Evolutionary conservation across 768 basidiomycete genomes (phyloP), one percentile per base, ranked within the genome.

Genomic region (Pilatotrama ljubarskyi): DNA sequence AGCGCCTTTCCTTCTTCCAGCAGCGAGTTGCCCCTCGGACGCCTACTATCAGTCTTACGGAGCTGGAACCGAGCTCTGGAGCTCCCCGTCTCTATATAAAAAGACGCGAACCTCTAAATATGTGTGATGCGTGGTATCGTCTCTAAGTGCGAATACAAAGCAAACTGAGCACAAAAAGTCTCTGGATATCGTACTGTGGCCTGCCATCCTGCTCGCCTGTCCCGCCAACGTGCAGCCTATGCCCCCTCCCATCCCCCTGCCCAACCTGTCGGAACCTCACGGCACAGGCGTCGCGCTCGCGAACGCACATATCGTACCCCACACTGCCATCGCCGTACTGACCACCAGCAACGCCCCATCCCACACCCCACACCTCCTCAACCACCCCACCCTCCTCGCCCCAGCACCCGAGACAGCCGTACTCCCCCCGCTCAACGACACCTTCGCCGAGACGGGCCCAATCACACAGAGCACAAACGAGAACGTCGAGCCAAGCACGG

Each of bases 401-500:
- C 72, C 18, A 91, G 67, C 20, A 74, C 63, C 4, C 73, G 80
- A 67, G 93, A 90, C 38, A 83, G 73, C 40, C 74, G 48, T 13
- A 72, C 67, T 62, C 81, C 82, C 38, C 69, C 82, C 76, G 22
- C 80, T 76, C 57, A 93, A 74, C 49, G 78, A 79, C 15, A 88
- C 75, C 69, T 90, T 90, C 5, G 88, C 89, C 24, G 82, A 76
- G 38, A 95, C 77, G 5, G 93, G 95, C 6, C 80, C 75, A 54
- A 83, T 79, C 47, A 82, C 78, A 63, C 83, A 84, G 26, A 84
- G 74, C 57, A 78, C 56, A 62, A 84, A 85, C 0, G 93, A 90
- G 36, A 88, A 86, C 72, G 93, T 93, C n/a, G 91, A 87, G 2
- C 95, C 95, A 52, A 98, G 77, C 72, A 97, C 91, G 1, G 93